Conservation (phyloP, 83 land plant species). For the Thuja plicata region DNA sequence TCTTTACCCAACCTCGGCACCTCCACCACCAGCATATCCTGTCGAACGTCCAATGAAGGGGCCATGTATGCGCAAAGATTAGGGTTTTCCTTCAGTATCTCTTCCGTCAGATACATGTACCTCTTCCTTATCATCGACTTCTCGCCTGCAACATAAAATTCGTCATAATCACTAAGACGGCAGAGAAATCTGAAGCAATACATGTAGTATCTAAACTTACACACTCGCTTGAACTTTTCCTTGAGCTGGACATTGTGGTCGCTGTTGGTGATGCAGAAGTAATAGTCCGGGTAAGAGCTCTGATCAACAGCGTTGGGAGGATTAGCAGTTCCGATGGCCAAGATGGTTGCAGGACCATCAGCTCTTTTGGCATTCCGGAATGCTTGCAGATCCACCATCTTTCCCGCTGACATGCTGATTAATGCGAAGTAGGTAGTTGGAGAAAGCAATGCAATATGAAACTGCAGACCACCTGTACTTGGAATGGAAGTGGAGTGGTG, state of each 20-base stretch:
- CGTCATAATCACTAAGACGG: not conserved
- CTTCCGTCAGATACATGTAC: no score
- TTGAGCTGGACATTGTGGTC: slow-evolving; percentile 49
- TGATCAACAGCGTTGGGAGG: slow-evolving; percentile 40
- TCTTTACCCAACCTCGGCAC: slow-evolving; percentile 59
- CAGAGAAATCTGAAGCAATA: no score
- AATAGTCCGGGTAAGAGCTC: slow-evolving; percentile 43
- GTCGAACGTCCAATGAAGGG: slow-evolving; percentile 53
- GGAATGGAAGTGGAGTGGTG: no score
- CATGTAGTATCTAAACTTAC: slow-evolving; percentile 1
- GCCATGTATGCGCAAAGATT: slow-evolving; percentile 43
- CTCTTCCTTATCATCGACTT: no score
- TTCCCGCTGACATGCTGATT: not conserved
- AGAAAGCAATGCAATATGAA: no score
- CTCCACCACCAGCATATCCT: slow-evolving; percentile 63
- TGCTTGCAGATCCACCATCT: not conserved
- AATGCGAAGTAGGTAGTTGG: no score
- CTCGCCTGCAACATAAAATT: slow-evolving; percentile 14
- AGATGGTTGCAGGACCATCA: slow-evolving; percentile 38
- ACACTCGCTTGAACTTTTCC: slow-evolving; percentile 37
- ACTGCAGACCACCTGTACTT: no score
- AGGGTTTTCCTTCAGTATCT: no score
- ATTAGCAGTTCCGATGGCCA: slow-evolving; percentile 48
- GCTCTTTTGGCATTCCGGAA: slow-evolving; percentile 19
- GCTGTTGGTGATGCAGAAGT: slow-evolving; percentile 43